Evolutionary conservation across 1,139 yeast genomes (phyloP).

Genomic region (Wickerhamiella pararugosa): DNA sequence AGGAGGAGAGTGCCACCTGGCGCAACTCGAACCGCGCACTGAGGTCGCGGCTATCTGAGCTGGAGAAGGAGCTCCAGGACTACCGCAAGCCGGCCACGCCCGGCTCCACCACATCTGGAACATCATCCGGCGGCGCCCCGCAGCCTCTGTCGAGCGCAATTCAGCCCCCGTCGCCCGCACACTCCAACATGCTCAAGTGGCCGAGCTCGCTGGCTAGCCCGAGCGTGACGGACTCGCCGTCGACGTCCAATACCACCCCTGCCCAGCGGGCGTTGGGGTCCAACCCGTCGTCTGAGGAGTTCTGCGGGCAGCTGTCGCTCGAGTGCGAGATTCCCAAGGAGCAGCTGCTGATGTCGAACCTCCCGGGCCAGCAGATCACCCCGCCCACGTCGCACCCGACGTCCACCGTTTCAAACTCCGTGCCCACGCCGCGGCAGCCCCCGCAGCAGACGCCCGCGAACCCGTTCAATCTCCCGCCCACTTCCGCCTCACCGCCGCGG

Average conservation of each 20-base stretch:
- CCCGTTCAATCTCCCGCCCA: neutral
- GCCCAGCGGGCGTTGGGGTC: constrained; percentile 12
- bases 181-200: neutral
- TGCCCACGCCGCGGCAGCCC: neutral
- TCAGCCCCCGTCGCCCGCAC: neutral
- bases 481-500: too few species aligned
- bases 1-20: constrained; percentile 49
- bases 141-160: neutral
- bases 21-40: constrained; percentile 59
- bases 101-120: constrained; percentile 3
- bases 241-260: neutral
- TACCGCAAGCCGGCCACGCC: constrained; percentile 21
- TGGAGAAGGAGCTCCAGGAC: constrained; percentile 56
- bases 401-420: neutral
- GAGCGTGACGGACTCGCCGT: neutral
- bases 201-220: neutral
- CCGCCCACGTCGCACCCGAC: neutral
- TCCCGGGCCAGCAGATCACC: neutral
- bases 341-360: neutral
- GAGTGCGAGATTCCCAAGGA: constrained; percentile 42
- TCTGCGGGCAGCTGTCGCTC: constrained; percentile 57
- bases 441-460: neutral
- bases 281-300: constrained; percentile 28
- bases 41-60: constrained; percentile 57
- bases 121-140: neutral